phyloP scores from a whole-genome alignment of 169 alveolate genomes.

The Plasmodium ovale region DNA sequence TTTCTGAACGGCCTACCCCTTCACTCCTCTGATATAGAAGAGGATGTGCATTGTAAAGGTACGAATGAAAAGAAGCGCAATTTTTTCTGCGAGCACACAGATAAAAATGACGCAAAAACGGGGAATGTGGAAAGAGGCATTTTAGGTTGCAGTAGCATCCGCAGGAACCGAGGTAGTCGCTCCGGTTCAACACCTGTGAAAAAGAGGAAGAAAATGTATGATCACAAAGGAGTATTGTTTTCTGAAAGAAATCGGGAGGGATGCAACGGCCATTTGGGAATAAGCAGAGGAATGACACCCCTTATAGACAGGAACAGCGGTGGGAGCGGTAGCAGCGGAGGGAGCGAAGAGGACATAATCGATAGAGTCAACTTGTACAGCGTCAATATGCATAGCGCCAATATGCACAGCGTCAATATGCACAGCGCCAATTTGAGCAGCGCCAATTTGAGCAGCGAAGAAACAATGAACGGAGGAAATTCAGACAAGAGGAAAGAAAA shows the following conservation, averaged over 20 bases:
- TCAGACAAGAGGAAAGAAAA: background rate
- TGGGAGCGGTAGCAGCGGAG: background rate
- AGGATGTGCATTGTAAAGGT: background rate
- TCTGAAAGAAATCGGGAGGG: background rate
- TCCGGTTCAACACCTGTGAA: background rate
- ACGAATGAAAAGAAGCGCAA: background rate
- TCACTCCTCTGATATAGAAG: background rate
- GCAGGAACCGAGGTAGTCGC: background rate
- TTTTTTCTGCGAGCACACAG: background rate
- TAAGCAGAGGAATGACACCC: background rate
- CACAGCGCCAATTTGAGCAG: background rate
- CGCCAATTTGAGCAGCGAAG: background rate
- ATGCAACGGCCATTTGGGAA: slow-evolving; percentile 6
- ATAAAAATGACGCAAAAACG: background rate
- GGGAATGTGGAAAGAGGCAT: too few species aligned
- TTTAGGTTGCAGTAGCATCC: background rate
- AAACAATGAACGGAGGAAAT: background rate
- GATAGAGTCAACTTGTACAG: slow-evolving; percentile 15
- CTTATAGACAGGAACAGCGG: background rate
- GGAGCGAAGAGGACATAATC: slow-evolving; percentile 6
- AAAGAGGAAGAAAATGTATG: background rate
- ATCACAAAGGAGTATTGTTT: background rate
- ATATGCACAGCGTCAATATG: background rate
- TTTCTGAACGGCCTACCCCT: too few species aligned
- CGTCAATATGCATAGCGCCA: background rate